Evolutionary conservation across 192 early-diverging fungal genomes (phyloP).

Genomic region (Rhizophagus clarus): DNA sequence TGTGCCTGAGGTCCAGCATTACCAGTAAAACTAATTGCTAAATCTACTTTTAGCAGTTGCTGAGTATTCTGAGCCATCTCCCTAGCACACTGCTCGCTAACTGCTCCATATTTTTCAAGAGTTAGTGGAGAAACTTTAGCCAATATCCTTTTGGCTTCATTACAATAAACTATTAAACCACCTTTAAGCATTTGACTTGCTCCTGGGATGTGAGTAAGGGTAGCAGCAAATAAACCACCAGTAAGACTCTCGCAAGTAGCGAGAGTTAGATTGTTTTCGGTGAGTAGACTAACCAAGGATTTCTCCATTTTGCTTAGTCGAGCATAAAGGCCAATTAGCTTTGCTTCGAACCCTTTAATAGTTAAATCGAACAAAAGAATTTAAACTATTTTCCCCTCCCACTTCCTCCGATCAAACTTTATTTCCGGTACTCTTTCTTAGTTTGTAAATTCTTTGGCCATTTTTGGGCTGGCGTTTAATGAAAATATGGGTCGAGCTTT

Average conservation of each 20-base stretch:
- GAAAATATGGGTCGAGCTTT: too few relatives aligned
- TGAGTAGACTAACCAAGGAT: neutral
- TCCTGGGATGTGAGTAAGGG: neutral
- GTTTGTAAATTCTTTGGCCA: too few relatives aligned
- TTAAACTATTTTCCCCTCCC: too few relatives aligned
- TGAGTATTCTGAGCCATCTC: neutral
- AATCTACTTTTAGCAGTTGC: neutral
- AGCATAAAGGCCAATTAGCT: too few relatives aligned
- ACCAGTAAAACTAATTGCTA: neutral
- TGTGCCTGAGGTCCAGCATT: neutral
- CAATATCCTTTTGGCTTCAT: neutral
- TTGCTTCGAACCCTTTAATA: too few relatives aligned
- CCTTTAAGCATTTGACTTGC: neutral
- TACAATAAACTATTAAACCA: neutral
- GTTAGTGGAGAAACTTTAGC: neutral
- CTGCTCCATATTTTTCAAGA: neutral
- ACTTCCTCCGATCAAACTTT: too few relatives aligned
- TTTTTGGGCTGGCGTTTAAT: too few relatives aligned
- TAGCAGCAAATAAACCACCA: neutral
- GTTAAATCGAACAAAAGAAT: too few relatives aligned
- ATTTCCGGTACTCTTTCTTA: too few relatives aligned
- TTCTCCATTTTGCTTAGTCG: neutral
- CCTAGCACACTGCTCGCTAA: neutral
- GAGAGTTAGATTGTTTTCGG: neutral
- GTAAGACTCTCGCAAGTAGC: neutral